A percentile compares a stretch with the other conserved stretches of the same genome.
Conservation (phyloP, 257 asterid genomes). For the Nicotiana attenuata region DNA sequence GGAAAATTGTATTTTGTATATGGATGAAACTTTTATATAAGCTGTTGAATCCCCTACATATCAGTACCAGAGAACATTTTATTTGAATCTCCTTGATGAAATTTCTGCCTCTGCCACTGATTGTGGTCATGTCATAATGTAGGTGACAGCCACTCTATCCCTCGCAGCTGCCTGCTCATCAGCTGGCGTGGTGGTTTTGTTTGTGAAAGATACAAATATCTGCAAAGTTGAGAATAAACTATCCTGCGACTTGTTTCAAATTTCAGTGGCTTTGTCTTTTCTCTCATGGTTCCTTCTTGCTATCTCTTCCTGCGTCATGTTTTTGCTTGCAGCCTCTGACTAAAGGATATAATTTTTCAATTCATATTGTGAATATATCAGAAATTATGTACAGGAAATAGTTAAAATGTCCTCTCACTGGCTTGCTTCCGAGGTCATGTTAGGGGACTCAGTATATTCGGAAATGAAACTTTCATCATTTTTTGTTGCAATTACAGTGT, state of each 20-base stretch:
- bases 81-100: too few species aligned
- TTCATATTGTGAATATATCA: neutral
- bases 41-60: too few species aligned
- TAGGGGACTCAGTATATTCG: neutral
- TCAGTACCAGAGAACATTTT: too few species aligned
- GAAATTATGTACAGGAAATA: conserved; percentile 5
- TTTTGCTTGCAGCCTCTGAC: conserved; percentile 71
- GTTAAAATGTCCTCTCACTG: neutral
- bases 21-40: too few species aligned
- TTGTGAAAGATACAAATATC: conserved; percentile 48
- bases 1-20: too few species aligned
- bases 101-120: too few species aligned
- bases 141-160: conserved; percentile 81
- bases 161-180: conserved; percentile 94
- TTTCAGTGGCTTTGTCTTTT: conserved; percentile 75
- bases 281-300: conserved; percentile 78
- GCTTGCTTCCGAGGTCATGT: neutral
- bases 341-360: conserved; percentile 16
- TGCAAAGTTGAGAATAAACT: conserved; percentile 38
- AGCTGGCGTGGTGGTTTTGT: conserved; percentile 73
- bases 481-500: neutral
- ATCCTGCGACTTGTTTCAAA: conserved; percentile 62
- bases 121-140: conserved; percentile 12
- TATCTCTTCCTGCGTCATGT: conserved; percentile 73
- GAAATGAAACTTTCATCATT: neutral